Evolutionary conservation across 805 yeast genomes (phyloP).

Genomic region (Millerago galiae): DNA sequence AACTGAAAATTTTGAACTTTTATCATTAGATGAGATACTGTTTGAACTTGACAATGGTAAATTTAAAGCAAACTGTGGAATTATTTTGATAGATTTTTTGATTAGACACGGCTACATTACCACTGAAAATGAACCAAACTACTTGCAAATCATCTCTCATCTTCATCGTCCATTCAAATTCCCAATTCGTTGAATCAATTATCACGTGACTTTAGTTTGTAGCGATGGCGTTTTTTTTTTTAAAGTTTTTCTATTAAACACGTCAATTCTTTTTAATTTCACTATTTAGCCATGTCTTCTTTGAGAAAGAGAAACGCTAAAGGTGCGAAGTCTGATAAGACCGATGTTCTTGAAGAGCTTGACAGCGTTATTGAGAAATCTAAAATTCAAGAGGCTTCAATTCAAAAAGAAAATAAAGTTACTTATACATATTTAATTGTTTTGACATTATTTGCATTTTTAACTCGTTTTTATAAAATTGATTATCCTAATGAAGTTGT

Average conservation of each 20-base stretch:
- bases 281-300: not conserved
- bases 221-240: not conserved
- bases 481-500: slow-evolving; percentile 70
- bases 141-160: slow-evolving; percentile 48
- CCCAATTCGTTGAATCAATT: slow-evolving; percentile 33
- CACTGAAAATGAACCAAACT: slow-evolving; percentile 60
- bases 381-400: not conserved
- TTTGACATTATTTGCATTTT: slow-evolving; percentile 63
- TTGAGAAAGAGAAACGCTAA: slow-evolving; percentile 10
- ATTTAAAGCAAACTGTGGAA: slow-evolving; percentile 88
- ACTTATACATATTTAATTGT: slow-evolving; percentile 13
- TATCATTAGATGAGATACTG: slow-evolving; percentile 53
- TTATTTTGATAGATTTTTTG: slow-evolving; percentile 74
- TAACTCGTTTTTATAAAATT: slow-evolving; percentile 55
- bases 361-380: not conserved
- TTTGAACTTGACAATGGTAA: slow-evolving; percentile 44
- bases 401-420: not conserved
- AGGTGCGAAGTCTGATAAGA: not conserved
- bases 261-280: not conserved
- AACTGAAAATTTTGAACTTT: slow-evolving; percentile 62
- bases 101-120: slow-evolving; percentile 77
- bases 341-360: not conserved
- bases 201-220: not conserved
- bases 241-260: not conserved
- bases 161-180: slow-evolving; percentile 70